Evolutionary conservation across 208 protist species (phyloP), one percentile per base, ranked within the genome.

Genomic region (Acanthamoeba lenticulata): DNA sequence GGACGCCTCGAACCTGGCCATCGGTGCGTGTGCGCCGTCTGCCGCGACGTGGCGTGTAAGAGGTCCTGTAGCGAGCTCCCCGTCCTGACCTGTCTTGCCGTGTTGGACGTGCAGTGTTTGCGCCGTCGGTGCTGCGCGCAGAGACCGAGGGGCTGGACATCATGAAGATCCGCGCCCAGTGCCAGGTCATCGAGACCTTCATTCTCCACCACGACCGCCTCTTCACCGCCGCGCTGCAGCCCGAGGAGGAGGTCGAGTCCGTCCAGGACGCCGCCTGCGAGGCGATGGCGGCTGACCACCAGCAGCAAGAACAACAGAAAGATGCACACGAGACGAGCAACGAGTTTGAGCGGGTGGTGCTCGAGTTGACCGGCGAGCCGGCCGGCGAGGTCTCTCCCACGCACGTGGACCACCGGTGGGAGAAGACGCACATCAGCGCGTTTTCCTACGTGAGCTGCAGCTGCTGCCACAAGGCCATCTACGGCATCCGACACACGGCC

Each of bases 131-230:
- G 11, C 74, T 83, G 42, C 74, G 74, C 9, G 42, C 40, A 6
- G 74, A 83, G 42, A 83, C 74, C 29, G 74, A 83, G n/a, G 74
- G 74, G 2, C 42, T 83, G 42, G 74, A 83, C 42, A 83, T 83
- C 1, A 4, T 83, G 38, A 83, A 83, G 74, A 83, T 83, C 1
- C 74, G 74, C 15, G 27, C 40, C 9, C 74, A 83, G 27, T 83
- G 74, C 19, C 40, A 55, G 17, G 74, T 83, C 1, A 83, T 83
- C 74, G 74, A 83, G 27, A 83, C 74, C 1, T 52, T 83, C 24
- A 83, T 83, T 21, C 19, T 83, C 24, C 74, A 83, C 42, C 74
- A 83, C 42, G 19, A 83, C 17, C 36, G 74, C 27, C 45, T 83
- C 74, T 52, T 83, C n/a, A n/a, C 74, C 1, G 4, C 34, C 15